Percentiles rank a stretch among this genome's conserved stretches.
Conservation (phyloP, 805 yeast species). For the Pichia gijzeniarum region DNA sequence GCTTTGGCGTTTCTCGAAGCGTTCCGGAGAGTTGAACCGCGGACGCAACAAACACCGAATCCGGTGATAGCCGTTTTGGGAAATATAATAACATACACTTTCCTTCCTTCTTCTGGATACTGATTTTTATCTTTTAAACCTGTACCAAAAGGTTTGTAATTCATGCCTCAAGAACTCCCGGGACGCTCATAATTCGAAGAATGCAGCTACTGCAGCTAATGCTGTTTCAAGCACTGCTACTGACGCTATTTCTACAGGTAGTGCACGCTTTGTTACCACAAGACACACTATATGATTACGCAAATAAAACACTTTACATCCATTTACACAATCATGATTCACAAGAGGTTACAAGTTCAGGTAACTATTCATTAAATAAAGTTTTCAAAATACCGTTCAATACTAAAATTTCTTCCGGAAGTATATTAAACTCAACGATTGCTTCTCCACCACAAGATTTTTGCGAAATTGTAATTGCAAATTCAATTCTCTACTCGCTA, state of each 20-base stretch:
- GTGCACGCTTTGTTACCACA: constrained; percentile 6
- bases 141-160: background rate
- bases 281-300: constrained; percentile 28
- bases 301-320: constrained; percentile 27
- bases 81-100: background rate
- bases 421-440: constrained; percentile 12
- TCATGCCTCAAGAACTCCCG: no score
- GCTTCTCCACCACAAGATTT: constrained; percentile 17
- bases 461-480: constrained; percentile 19
- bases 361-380: constrained; percentile 6
- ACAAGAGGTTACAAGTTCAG: background rate
- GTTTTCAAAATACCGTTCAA: constrained; percentile 26
- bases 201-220: background rate
- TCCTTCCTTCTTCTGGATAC: background rate
- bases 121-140: background rate
- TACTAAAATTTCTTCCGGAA: constrained; percentile 19
- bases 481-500: constrained; percentile 20
- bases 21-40: background rate
- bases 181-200: no score
- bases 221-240: background rate
- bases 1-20: background rate
- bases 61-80: background rate
- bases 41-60: background rate
- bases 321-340: constrained; percentile 14
- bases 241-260: background rate